Evolutionary conservation across 1,284 basidiomycete genomes (phyloP).

Genomic region (Leccinum fallax): DNA sequence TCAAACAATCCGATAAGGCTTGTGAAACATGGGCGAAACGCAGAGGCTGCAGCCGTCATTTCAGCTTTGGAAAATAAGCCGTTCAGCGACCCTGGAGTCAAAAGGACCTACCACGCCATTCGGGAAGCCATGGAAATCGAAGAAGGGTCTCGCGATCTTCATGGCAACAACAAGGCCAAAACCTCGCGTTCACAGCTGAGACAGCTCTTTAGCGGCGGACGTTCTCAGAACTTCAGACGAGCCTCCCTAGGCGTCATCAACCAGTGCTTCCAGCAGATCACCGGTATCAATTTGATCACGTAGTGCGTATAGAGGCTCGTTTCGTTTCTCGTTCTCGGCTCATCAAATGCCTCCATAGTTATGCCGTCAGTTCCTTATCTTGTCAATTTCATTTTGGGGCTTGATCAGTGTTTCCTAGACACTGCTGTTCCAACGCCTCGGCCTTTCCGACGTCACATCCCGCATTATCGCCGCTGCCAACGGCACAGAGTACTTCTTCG

Average conservation of each 20-base stretch:
- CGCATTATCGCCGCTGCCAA: conserved; percentile 32
- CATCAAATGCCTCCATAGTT: conserved; percentile 22
- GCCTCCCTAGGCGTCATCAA: conserved; percentile 58
- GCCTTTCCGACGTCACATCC: conserved; percentile 60
- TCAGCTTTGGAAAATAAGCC: conserved; percentile 61
- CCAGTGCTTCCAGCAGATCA: conserved; percentile 74
- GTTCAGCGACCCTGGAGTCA: conserved; percentile 40
- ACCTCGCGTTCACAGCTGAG: conserved; percentile 24
- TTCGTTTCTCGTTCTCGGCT: neutral
- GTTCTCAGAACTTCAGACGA: conserved; percentile 66
- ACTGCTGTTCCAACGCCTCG: conserved; percentile 59
- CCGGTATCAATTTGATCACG: conserved; percentile 61
- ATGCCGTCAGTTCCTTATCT: conserved; percentile 36
- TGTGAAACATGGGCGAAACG: conserved; percentile 58
- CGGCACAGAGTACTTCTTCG: neutral
- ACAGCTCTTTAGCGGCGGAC: conserved; percentile 62
- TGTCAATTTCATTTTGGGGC: neutral
- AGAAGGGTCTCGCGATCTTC: conserved; percentile 13
- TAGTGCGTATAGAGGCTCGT: conserved; percentile 44
- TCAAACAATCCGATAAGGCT: conserved; percentile 40
- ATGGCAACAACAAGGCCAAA: neutral
- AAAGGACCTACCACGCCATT: too few species aligned
- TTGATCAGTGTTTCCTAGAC: conserved; percentile 40
- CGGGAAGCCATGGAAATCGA: conserved; percentile 41
- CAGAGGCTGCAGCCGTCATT: conserved; percentile 59